Conservation (phyloP, 768 basidiomycete genomes). For the Tephrocybe sp. region DNA sequence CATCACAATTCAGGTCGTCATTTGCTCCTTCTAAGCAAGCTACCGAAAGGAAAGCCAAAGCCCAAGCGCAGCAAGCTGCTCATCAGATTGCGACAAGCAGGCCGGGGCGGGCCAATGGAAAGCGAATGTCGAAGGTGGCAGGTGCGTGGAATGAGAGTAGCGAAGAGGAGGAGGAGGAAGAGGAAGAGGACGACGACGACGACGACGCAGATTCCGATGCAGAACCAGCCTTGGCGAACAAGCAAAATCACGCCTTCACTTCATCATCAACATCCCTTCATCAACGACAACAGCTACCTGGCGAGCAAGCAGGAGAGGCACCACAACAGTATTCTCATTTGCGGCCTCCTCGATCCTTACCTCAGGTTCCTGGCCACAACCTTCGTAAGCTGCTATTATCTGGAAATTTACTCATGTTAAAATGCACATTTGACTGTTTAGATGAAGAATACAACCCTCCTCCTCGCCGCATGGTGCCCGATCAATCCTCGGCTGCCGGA, state of each 20-base stretch:
- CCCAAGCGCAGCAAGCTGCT: conserved; percentile 80
- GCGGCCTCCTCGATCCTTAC: conserved; percentile 60
- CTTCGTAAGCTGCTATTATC: conserved; percentile 34
- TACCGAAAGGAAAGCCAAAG: conserved; percentile 79
- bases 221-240: conserved; percentile 29
- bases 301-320: conserved; percentile 20
- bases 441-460: conserved; percentile 39
- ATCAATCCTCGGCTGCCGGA: conserved; percentile 44
- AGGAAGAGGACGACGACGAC: conserved; percentile 61
- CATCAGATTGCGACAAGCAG: conserved; percentile 73
- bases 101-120: conserved; percentile 68
- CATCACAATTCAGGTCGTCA: conserved; percentile 68
- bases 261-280: conserved; percentile 25
- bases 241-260: conserved; percentile 21
- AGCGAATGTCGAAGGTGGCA: conserved; percentile 56
- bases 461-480: conserved; percentile 48
- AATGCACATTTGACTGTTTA: conserved; percentile 19
- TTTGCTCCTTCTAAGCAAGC: conserved; percentile 87
- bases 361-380: conserved; percentile 54
- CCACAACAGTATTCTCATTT: conserved; percentile 41
- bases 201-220: conserved; percentile 70
- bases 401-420: conserved; percentile 11
- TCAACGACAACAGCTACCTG: conserved; percentile 23
- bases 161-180: conserved; percentile 86
- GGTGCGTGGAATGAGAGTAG: conserved; percentile 70